Evolutionary conservation across 495 filamentous ascomycete species (phyloP).

Genomic region (Penicillium mononematosum): DNA sequence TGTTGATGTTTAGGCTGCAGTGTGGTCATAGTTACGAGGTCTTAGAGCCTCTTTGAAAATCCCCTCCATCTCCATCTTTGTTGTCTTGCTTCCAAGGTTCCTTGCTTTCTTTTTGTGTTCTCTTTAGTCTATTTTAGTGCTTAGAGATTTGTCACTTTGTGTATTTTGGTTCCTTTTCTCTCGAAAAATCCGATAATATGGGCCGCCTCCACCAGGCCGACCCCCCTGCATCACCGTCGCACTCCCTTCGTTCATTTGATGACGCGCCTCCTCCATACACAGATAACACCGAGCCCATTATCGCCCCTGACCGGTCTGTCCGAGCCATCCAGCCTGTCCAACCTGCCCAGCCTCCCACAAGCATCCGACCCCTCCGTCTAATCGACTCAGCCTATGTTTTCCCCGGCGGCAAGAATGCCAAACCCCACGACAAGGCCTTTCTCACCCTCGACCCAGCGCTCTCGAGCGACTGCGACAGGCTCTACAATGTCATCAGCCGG

Average conservation of each 20-base stretch:
- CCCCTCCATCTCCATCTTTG: too few species aligned
- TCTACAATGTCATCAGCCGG: constrained; percentile 28
- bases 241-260: constrained; percentile 28
- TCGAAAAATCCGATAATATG: constrained; percentile 10
- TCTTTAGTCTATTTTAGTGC: too few species aligned
- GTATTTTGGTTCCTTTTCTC: not conserved
- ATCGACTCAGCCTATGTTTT: constrained; percentile 26
- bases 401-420: constrained; percentile 14
- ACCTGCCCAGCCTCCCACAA: not conserved
- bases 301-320: not conserved
- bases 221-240: constrained; percentile 19
- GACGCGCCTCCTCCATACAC: constrained; percentile 27
- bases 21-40: too few species aligned
- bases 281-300: constrained; percentile 20
- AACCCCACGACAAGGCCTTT: constrained; percentile 18
- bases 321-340: not conserved
- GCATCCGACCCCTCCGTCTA: constrained; percentile 13
- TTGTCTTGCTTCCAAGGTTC: too few species aligned
- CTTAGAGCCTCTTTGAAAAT: too few species aligned
- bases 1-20: too few species aligned
- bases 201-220: constrained; percentile 19
- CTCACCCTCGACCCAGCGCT: constrained; percentile 29
- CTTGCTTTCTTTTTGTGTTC: too few species aligned
- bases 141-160: not conserved
- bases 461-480: constrained; percentile 22